phyloP scores from a whole-genome alignment of 331 rosid species.

The Spiraea crenata region DNA sequence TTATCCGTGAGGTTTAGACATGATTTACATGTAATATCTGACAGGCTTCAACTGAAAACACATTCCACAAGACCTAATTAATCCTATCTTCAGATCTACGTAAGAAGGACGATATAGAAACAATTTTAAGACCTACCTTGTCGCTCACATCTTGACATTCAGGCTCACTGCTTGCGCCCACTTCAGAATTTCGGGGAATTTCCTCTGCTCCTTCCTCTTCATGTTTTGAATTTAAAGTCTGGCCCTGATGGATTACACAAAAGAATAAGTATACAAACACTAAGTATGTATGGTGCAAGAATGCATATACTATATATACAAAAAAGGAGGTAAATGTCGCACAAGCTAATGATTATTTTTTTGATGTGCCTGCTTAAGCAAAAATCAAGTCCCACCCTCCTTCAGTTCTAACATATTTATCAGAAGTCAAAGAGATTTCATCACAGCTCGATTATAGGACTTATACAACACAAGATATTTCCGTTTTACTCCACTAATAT shows the following conservation, averaged over 20 bases:
- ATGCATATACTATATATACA: background rate
- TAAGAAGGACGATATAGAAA: background rate
- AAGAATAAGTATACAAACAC: background rate
- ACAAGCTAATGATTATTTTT: too few species aligned
- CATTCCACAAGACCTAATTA: background rate
- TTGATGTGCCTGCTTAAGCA: too few species aligned
- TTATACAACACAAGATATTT: background rate
- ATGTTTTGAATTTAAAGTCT: background rate
- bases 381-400: too few species aligned
- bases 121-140: slow-evolving; percentile 29
- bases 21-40: too few species aligned
- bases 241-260: slow-evolving; percentile 25
- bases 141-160: slow-evolving; percentile 41
- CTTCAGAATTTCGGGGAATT: slow-evolving; percentile 37
- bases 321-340: too few species aligned
- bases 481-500: background rate
- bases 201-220: slow-evolving; percentile 24
- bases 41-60: background rate
- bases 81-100: background rate
- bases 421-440: background rate
- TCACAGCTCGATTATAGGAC: background rate
- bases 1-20: background rate
- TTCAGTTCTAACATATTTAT: too few species aligned
- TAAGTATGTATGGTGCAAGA: background rate
- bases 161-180: slow-evolving; percentile 30